Evolutionary conservation across 805 yeast genomes (phyloP).

Genomic region (Suhomyces prunicola): DNA sequence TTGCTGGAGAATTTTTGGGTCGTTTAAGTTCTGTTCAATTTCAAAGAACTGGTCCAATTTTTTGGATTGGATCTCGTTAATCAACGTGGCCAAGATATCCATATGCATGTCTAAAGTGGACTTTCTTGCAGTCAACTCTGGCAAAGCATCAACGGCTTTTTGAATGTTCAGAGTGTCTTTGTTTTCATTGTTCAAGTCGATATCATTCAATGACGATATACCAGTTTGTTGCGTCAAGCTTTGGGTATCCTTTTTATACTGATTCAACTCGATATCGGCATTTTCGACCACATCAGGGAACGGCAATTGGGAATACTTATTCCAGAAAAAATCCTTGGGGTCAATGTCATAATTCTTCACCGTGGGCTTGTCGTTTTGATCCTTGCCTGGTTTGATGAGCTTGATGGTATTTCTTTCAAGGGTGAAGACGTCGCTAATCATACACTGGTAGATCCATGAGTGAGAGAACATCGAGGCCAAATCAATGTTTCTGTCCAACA

Average conservation of each 20-base stretch:
- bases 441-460: constrained; percentile 96
- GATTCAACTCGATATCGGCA: constrained; percentile 78
- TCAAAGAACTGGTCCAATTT: constrained; percentile 89
- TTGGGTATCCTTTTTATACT: constrained; percentile 83
- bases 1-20: constrained; percentile 54
- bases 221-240: constrained; percentile 79
- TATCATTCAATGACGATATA: constrained; percentile 66
- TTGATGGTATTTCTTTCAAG: constrained; percentile 80
- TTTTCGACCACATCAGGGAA: constrained; percentile 99
- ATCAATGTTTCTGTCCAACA: constrained; percentile 87
- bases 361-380: constrained; percentile 25
- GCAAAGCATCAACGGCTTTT: constrained; percentile 87
- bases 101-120: constrained; percentile 91
- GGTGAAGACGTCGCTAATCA: constrained; percentile 88
- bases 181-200: constrained; percentile 54
- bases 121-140: constrained; percentile 87
- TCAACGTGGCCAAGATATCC: constrained; percentile 84
- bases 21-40: constrained; percentile 78
- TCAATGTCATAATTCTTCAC: constrained; percentile 78
- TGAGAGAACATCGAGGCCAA: constrained; percentile 92
- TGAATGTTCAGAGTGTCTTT: constrained; percentile 64
- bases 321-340: constrained; percentile 93
- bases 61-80: constrained; percentile 81
- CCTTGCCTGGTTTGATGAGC: constrained; percentile 38
- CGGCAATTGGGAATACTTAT: constrained; percentile 75